phyloP scores from a whole-genome alignment of 306 rosid species.

The Mimosa pudica region DNA sequence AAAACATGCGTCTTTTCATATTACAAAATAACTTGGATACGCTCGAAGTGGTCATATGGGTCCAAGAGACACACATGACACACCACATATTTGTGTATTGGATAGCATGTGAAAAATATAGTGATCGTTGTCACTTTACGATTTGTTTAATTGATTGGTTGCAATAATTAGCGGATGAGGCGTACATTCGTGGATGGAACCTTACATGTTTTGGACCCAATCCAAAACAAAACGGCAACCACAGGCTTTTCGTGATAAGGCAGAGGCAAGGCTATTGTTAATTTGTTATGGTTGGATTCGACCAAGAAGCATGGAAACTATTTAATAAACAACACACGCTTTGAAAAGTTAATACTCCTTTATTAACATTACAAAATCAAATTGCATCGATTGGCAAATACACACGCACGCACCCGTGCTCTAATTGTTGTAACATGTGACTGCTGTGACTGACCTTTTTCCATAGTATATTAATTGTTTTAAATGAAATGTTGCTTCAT shows the following conservation, averaged over 20 bases:
- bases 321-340: too few relatives aligned
- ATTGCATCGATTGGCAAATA: neutral
- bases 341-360: neutral
- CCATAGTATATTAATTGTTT: neutral
- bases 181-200: neutral
- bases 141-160: neutral
- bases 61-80: neutral
- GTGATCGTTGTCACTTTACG: neutral
- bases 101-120: neutral
- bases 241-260: neutral
- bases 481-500: constrained; percentile 13
- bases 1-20: neutral
- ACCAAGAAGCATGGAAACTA: neutral
- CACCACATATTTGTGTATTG: neutral
- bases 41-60: neutral
- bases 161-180: neutral
- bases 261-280: neutral
- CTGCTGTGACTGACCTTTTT: constrained; percentile 10
- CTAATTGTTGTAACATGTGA: constrained; percentile 30
- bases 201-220: neutral
- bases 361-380: neutral
- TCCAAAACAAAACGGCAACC: neutral
- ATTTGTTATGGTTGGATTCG: neutral
- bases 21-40: neutral
- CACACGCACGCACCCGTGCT: constrained; percentile 20